Evolutionary conservation across 768 basidiomycete genomes (phyloP), one percentile per base, ranked within the genome.

Genomic region (Cyclocybe aegerita): DNA sequence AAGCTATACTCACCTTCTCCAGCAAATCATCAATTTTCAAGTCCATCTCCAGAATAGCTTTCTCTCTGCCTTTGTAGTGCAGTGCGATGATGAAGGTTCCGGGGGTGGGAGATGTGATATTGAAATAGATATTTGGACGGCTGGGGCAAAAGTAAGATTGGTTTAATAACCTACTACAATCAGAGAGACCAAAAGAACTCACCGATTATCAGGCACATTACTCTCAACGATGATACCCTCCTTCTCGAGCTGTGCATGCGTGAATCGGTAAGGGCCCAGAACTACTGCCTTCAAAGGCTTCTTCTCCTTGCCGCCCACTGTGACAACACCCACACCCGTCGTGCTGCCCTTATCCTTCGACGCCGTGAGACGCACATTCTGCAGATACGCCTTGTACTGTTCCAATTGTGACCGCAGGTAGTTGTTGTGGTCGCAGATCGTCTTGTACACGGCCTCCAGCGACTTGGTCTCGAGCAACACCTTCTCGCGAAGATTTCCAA

Each of bases 1-100:
- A 9, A 32, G 12, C 8, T 34, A 52, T 48, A 43, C 81, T 29
- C 56, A 93, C 94, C 88, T 98, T 98, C 70, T 98, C 96, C 64
- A 98, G 71, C 55, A 98, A 70, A 71, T 99, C 96, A 69, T 99
- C 96, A 60, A 98, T 97, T 75, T 98, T 98, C 47, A 98, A 81
- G 72, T 97, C 94, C 97, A 98, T 98, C 79, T 99, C 97, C 34
- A 98, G 81, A 60, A 99, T 98, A 12, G 97, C 96, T 74, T 98
- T 98, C 64, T 99, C 97, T 14, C 97, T 83, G 37, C 97, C 97
- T 70, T 97, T 98, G 75, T 98, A 99, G 69, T 98, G 96, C 46
- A 99, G 76, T 3, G 96, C 97, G 57, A 99, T 99, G 67, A 99
- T 95, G 70, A 98, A 99, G 7, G 97, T 97, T 41, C 97, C 97